Conservation (phyloP, 495 filamentous ascomycete species). For the Xylaria bambusicola region DNA sequence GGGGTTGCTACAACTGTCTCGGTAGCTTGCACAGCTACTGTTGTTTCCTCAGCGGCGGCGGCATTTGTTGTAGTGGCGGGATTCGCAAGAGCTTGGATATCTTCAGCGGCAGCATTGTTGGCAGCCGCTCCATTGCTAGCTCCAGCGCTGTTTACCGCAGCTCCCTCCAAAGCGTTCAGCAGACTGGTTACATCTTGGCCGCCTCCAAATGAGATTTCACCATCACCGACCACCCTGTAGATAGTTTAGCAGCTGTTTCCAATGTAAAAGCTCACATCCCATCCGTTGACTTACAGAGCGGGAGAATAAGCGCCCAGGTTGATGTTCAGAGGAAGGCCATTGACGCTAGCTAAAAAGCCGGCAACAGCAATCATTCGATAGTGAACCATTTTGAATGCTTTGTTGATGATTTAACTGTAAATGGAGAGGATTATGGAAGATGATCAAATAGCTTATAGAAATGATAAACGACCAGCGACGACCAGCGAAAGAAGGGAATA, state of each 20-base stretch:
- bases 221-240: conserved; percentile 57
- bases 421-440: no score
- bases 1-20: conserved; percentile 26
- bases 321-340: conserved; percentile 60
- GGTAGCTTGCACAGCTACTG: conserved; percentile 19
- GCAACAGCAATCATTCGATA: conserved; percentile 44
- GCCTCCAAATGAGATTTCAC: conserved; percentile 61
- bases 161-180: conserved; percentile 52
- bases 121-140: conserved; percentile 17
- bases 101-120: conserved; percentile 2
- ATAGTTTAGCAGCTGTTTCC: conserved; percentile 21
- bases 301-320: conserved; percentile 63
- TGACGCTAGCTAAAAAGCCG: conserved; percentile 39
- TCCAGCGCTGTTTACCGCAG: conserved; percentile 47
- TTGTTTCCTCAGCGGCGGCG: conserved; percentile 23
- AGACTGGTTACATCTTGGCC: conserved; percentile 52
- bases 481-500: conserved; percentile 27
- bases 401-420: neutral
- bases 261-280: neutral
- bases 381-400: conserved; percentile 42
- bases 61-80: conserved; percentile 19
- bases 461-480: conserved; percentile 44
- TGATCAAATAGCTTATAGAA: no score
- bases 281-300: conserved; percentile 41
- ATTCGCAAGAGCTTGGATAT: neutral